Evolutionary conservation across 2,329 filamentous ascomycete genomes (phyloP), one percentile per base, ranked within the genome.

Genomic region (Helotiales sp.): DNA sequence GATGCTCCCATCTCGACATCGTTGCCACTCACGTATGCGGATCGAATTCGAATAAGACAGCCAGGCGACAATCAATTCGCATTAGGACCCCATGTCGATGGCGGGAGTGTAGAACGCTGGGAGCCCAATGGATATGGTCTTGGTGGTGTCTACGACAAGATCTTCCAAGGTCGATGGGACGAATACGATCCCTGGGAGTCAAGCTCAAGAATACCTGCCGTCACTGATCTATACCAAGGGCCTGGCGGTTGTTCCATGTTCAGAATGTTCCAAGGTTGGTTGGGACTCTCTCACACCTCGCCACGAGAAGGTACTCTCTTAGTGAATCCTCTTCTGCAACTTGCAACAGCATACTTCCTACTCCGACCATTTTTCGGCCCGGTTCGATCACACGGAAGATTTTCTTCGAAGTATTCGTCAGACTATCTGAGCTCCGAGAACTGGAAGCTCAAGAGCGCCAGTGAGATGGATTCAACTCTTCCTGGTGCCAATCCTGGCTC

Each of bases 181-280:
- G 78, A 84, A 2, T 94, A 93, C 75, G 92, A 97, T 74, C 87
- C 93, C 0, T 97, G 91, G 87, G 93, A 97, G 74, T 89, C 89
- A 0, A 88, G 86, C 70, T 85, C 86, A 6, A 86, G 94, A 3
- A 83, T 95, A 0, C 79, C 81, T 0, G 92, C 91, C 2, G 85
- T 88, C 2, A 89, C 87, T 68, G 90, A 97, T 78, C 80, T 94
- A 37, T 96, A 97, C 77, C 85, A 92, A 60, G 93, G 93, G 0
- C 85, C 93, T 0, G 93, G 94, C 0, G 89, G 91, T 0, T 97
- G 93, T 79, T 90, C 86, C 54, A 93, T 93, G 82, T 93, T 97
- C 79, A 86, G 95, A 45, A 91, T 93, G 85, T 95, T 92, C 78
- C 94, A 97, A 79, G 94, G 93, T 20, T 97, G 94, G 94, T 79